Base-by-base conservation (phyloP, 2,329 filamentous ascomycete species). In the Colletotrichum sp. region DNA sequence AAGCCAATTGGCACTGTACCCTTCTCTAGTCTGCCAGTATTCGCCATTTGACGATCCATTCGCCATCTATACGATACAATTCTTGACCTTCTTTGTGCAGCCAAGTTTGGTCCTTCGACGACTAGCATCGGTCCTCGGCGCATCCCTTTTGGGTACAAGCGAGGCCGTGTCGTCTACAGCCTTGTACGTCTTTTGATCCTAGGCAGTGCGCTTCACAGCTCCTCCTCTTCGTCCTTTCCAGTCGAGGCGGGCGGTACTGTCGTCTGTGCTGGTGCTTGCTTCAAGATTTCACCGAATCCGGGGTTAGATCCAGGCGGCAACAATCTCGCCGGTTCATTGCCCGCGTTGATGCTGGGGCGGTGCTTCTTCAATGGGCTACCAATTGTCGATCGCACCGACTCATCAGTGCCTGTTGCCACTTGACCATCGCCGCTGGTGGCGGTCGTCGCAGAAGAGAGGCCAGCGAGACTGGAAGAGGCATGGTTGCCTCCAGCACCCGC, bases 351-450 rank as follows among this genome's bases (percentile, higher is more conserved):
- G 18, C 77, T 77, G 18, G 77, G 76, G 18, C 77, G 69, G 26
- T 77, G 69, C 24, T 77, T 78, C 66, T 78, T 78, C 59, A 78
- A 13, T 16, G 77, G 77, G 63, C 77, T 78, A 21, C 77, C 77
- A 44, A 78, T 71, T 10, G 69, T 68, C 8, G 76, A 68, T 36
- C 64, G 70, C 10, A 69, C 55, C 12, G 76, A 69, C 24, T 32
- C 49, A 28, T 65, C 62, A 7, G 55, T 63, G 24, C 28, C 24
- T n/a, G n/a, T 12, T 34, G 74, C 60, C 32, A 36, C 21, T 44
- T 72, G 62, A n/a, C 52, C 28, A 26, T 63, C 66, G 36, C 62
- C 64, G 28, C 55, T 21, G 62, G 10, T 69, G 6, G 57, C 12
- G 5, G 64, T 32, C n/a, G 26, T n/a, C 12, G n/a, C 36, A 32